Base-by-base conservation (phyloP, 192 early-diverging fungal species). In the Coemansia nantahalensis region DNA sequence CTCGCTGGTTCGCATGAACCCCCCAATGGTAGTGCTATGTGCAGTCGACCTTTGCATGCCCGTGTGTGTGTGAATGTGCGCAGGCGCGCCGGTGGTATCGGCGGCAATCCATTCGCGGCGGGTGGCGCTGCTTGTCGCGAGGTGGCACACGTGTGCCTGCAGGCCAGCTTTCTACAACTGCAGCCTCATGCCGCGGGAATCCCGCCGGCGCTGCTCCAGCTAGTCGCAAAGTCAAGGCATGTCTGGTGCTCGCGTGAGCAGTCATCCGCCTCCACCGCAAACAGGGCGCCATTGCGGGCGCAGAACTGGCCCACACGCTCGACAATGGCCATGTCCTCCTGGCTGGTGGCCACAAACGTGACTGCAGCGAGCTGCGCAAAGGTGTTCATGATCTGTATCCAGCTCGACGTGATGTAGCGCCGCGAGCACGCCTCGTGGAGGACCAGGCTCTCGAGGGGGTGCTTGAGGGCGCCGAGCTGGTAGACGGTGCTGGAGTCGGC, bases 321-420 rank as follows among this genome's bases (percentile, higher is more conserved):
- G 18, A 53, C 64, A 44, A 56, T 43, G 15, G 51, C 26, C 18
- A 58, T 23, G 32, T 67, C 72, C 1, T 64, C 65, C 40, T 55
- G 59, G 13, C 57, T 56, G 24, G 43, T 59, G 1, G 72, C 65
- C 11, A 75, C 65, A 48, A 75, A 54, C 13, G 60, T 63, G 19
- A 68, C 65, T 8, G 64, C 16, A 3, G 34, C 51, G 10, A 75
- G 65, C 28, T 52, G 41, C 3, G 43, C 23, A 42, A 75, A 54
- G 15, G 56, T 46, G 48, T 63, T 75, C 38, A 75, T 55, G 11
- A 67, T 47, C 60, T 75, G 51, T 22, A 75, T 64, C 65, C 64
- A 75, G 52, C 72, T 66, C 19, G 54, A 52, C 8, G 63, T 62
- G 15, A 68, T 63, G 56, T 60, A 75, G 33, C 63, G 63, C 11